phyloP scores from a whole-genome alignment of 805 yeast species.

The Pichia rugopelliculosa region DNA sequence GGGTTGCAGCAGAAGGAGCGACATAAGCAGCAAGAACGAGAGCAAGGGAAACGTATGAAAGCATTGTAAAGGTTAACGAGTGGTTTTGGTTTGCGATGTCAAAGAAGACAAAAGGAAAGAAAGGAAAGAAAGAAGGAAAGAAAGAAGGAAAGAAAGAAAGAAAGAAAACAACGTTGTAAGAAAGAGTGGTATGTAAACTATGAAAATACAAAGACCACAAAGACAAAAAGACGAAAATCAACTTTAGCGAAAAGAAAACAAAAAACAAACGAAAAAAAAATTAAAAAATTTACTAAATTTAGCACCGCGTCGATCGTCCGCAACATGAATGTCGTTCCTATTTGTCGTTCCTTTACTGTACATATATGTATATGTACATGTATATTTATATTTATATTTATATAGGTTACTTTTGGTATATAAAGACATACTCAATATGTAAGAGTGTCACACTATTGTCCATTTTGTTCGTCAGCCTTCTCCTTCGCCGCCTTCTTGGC shows the following conservation, averaged over 20 bases:
- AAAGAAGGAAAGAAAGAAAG: not conserved
- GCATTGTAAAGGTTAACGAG: conserved; percentile 1
- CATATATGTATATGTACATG: not conserved
- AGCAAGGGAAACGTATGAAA: conserved; percentile 17
- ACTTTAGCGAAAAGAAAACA: not conserved
- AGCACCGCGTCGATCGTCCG: not conserved
- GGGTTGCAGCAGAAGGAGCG: conserved; percentile 47
- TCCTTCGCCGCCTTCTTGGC: not conserved
- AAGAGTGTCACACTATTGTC: not conserved
- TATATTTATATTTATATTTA: not conserved
- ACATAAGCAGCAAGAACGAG: conserved; percentile 33
- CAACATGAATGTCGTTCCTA: not conserved
- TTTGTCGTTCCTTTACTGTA: not conserved
- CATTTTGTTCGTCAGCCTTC: not conserved
- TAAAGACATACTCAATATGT: not conserved
- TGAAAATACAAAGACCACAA: too few species aligned
- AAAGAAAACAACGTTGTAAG: not conserved
- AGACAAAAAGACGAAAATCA: too few species aligned
- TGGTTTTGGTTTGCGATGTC: not conserved
- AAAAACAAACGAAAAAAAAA: not conserved
- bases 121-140: not conserved
- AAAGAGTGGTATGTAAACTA: too few species aligned
- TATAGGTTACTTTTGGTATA: not conserved
- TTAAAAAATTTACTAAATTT: not conserved
- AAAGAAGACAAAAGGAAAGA: not conserved